These are phyloP conservation scores for Plectosphaerella plurivora DNA, from an alignment of 2,329 filamentous ascomycete species.

Conservation along the genomic window DNA sequence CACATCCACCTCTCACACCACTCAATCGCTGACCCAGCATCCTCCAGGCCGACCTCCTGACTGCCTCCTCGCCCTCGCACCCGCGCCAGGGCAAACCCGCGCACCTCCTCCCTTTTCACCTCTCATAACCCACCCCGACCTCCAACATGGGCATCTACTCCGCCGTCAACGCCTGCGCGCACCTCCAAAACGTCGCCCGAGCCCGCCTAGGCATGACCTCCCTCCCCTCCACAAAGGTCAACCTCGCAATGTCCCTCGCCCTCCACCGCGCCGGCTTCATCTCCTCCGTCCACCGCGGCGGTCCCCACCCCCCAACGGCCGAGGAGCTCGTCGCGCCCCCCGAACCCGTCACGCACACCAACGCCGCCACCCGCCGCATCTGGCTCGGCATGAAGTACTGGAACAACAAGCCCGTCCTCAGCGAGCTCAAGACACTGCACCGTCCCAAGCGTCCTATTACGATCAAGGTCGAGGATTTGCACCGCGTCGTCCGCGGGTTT, in stretches of 20 bases:
- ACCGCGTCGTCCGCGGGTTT: constrained; percentile 64
- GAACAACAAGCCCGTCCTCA: constrained; percentile 75
- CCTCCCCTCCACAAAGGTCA: constrained; percentile 74
- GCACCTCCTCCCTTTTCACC: background rate
- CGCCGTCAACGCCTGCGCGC: constrained; percentile 78
- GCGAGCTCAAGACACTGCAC: constrained; percentile 60
- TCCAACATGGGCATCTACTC: constrained; percentile 49
- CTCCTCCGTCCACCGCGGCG: constrained; percentile 70
- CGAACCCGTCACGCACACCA: constrained; percentile 60
- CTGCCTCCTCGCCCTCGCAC: background rate
- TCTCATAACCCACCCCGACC: background rate
- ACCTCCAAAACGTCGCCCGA: constrained; percentile 83
- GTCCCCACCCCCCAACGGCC: constrained; percentile 48
- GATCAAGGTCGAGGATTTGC: constrained; percentile 58
- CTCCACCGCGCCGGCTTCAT: constrained; percentile 82
- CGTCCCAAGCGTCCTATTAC: constrained; percentile 72
- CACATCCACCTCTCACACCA: background rate
- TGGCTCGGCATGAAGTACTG: constrained; percentile 93
- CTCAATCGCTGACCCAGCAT: background rate
- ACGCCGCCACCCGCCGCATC: constrained; percentile 69
- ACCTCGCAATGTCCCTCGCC: constrained; percentile 69
- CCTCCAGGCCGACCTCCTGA: background rate
- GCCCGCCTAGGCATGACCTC: constrained; percentile 83
- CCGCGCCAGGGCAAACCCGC: background rate
- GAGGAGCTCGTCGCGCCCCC: constrained; percentile 43